phyloP scores from a whole-genome alignment of 352 stramenopile genomes.

The Globisporangium irregulare region DNA sequence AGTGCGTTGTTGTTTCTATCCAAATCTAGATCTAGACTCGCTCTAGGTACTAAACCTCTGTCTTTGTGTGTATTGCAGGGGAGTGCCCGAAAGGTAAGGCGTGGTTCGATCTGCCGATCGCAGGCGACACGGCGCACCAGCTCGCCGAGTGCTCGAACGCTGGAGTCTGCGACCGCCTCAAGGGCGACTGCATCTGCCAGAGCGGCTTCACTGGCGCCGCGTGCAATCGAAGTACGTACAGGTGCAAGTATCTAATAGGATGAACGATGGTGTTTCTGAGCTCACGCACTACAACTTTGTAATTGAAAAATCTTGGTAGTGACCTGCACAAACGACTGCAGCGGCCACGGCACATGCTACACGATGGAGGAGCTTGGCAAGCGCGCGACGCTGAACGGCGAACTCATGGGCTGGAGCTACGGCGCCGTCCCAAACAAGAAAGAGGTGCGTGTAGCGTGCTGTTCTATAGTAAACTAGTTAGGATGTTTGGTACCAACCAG shows the following conservation, averaged over 20 bases:
- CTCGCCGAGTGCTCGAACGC: conserved; percentile 72
- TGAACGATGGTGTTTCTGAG: background rate
- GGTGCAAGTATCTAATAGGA: background rate
- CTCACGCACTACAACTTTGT: background rate
- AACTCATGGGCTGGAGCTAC: conserved; percentile 55
- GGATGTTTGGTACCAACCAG: background rate
- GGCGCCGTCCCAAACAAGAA: conserved; percentile 77
- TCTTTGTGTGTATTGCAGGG: conserved; percentile 1
- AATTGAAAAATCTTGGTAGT: conserved; percentile 23
- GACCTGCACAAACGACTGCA: conserved; percentile 68
- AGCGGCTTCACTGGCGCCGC: conserved; percentile 62
- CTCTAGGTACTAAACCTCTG: background rate
- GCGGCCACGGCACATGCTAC: conserved; percentile 78
- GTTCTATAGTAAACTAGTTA: background rate
- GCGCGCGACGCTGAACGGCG: conserved; percentile 43
- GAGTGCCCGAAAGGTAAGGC: conserved; percentile 61
- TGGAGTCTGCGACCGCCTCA: conserved; percentile 61
- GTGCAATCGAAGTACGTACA: conserved; percentile 57
- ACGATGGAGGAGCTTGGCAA: conserved; percentile 79
- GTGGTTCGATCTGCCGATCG: conserved; percentile 62
- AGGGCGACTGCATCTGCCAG: conserved; percentile 66
- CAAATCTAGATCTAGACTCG: background rate
- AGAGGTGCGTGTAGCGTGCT: conserved; percentile 18
- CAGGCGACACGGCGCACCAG: conserved; percentile 46
- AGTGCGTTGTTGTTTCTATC: conserved; percentile 12